These are phyloP conservation scores for Aspergillus sp. DNA, from an alignment of 2,329 filamentous ascomycete species.

Conservation along the genomic window DNA sequence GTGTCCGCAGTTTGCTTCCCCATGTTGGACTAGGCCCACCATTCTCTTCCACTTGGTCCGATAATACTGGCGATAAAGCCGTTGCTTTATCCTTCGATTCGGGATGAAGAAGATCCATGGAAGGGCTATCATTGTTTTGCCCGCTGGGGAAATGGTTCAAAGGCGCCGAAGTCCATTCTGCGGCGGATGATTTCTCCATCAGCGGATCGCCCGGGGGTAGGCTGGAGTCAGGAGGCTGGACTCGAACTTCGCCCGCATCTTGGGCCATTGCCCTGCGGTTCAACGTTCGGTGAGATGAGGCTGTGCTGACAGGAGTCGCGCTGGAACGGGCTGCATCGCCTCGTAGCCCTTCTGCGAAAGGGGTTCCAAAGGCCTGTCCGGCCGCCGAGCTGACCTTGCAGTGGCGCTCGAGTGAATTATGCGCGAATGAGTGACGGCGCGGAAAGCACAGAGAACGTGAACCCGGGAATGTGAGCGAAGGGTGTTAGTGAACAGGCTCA, in stretches of 20 bases:
- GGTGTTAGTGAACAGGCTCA: not conserved
- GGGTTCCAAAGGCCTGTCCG: slow-evolving; percentile 6
- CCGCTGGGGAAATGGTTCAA: slow-evolving; percentile 11
- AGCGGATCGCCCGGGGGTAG: slow-evolving; percentile 22
- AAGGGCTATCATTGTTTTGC: slow-evolving; percentile 22
- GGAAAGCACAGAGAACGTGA: not conserved
- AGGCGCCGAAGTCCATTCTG: slow-evolving; percentile 15
- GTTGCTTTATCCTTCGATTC: slow-evolving; percentile 21
- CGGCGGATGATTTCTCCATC: slow-evolving; percentile 20
- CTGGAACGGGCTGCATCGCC: slow-evolving; percentile 26
- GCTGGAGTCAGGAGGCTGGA: slow-evolving; percentile 20
- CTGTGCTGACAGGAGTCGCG: slow-evolving; percentile 23
- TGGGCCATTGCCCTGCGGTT: slow-evolving; percentile 31
- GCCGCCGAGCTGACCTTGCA: slow-evolving; percentile 7
- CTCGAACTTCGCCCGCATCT: slow-evolving; percentile 27
- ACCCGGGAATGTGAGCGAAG: not conserved
- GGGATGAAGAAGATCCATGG: slow-evolving; percentile 18
- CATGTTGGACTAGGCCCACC: slow-evolving; percentile 9
- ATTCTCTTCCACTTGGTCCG: slow-evolving; percentile 19
- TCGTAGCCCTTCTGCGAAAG: slow-evolving; percentile 17
- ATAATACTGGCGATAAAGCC: slow-evolving; percentile 18
- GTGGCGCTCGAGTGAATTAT: not conserved
- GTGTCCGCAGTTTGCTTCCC: slow-evolving; percentile 28
- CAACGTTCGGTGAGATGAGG: slow-evolving; percentile 20
- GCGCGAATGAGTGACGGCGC: not conserved